Base-by-base conservation (phyloP, 176 grass and related monocot species). In the Melocanna baccifera region DNA sequence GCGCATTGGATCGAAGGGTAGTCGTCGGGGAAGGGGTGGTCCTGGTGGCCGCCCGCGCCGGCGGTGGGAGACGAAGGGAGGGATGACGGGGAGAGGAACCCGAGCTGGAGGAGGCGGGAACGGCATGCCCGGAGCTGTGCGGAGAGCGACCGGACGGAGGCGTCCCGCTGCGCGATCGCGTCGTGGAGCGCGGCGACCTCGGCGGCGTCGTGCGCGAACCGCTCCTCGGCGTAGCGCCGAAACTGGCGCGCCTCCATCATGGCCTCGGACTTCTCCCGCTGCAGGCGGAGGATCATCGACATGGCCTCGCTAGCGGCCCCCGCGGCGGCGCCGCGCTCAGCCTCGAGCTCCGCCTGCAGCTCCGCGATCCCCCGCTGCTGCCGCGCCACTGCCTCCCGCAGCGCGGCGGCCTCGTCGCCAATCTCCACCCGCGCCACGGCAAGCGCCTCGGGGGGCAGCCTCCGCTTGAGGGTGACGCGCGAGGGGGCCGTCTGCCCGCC, bases 251-350 rank as follows among this genome's bases (percentile, higher is more conserved):
- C 80, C 85, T 97, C 94, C 67, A 97, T 93, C 88, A 92, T 86
- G 62, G 86, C 86, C 81, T 97, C 94, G 1, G 94, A 87, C 84
- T 94, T 97, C 30, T 97, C 91, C 9, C 89, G 82, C 87, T 97
- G 91, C 69, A 97, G 87, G 41, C 94, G 91, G 40, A 91, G 74
- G 79, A 97, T 97, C 94, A 97, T 97, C 1, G 86, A 91, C 90
- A 94, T 94, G 71, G 94, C 88, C 83, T 92, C 94, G 55, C 52
- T 76, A 3, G 94, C 90, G 13, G 94, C 92, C 3, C 88, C 89
- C 13, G 86, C 90, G 0, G 90, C 75, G 0, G 94, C 94, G 8
- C 74, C 86, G 4, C 90, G 90, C 83, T 94, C 94, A 2, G 88
- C 88, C 78, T 94, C 94, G 16, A 97, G 94, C 78, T 97, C 94